Evolutionary conservation across 441 rosid genomes (phyloP).

Genomic region (Metrosideros polymorpha): DNA sequence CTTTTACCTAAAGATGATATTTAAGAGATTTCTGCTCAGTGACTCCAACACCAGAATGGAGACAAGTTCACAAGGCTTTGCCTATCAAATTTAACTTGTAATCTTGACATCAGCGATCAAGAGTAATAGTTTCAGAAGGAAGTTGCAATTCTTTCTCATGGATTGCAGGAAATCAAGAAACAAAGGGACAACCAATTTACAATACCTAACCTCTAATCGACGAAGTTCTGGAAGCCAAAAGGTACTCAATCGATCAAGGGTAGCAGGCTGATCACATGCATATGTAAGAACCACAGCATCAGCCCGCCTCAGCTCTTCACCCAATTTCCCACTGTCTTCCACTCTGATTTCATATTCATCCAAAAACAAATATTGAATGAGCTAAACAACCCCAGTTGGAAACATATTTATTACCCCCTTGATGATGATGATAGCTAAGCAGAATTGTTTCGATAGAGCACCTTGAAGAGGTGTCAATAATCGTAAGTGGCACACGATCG

Average conservation of each 20-base stretch:
- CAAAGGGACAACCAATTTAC: neutral
- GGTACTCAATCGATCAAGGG: constrained; percentile 52
- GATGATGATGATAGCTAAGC: neutral
- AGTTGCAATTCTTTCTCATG: neutral
- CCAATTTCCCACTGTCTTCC: constrained; percentile 51
- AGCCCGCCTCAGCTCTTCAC: constrained; percentile 63
- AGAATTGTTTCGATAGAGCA: constrained; percentile 1
- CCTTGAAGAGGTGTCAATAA: constrained; percentile 78
- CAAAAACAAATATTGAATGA: neutral
- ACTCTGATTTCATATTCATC: constrained; percentile 18
- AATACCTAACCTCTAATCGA: constrained; percentile 30
- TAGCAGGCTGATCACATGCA: constrained; percentile 56
- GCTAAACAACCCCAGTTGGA: neutral
- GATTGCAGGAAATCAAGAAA: neutral
- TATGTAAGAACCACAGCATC: constrained; percentile 83
- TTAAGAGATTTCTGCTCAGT: neutral
- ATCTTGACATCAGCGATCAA: neutral
- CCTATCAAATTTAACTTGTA: neutral
- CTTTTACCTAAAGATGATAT: constrained; percentile 52
- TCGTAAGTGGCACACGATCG: constrained; percentile 70
- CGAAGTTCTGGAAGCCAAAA: constrained; percentile 91
- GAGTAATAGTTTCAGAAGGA: neutral
- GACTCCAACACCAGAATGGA: neutral
- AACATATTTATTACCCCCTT: neutral
- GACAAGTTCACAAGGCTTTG: neutral